phyloP scores from a whole-genome alignment of 2,329 filamentous ascomycete genomes.

The Cladobotryum mycophilum region DNA sequence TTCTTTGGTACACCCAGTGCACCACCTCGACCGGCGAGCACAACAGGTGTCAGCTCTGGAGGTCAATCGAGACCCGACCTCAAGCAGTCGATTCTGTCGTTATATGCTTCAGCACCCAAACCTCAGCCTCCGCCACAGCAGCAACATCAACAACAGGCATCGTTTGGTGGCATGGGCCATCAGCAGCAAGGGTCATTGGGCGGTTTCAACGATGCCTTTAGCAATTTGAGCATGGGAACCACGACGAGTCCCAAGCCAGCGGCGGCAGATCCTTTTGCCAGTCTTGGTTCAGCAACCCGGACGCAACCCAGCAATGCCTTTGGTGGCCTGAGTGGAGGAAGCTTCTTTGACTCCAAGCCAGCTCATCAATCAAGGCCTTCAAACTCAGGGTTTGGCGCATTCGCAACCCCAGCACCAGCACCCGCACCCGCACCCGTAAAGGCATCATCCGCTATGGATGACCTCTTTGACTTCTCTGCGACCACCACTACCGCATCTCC shows the following conservation, averaged over 20 bases:
- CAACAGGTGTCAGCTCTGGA: conserved; percentile 56
- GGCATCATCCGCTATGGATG: conserved; percentile 57
- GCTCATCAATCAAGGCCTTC: conserved; percentile 49
- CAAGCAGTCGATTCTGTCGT: conserved; percentile 93
- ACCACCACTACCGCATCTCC: conserved; percentile 41
- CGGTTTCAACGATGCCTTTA: conserved; percentile 71
- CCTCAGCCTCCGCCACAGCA: conserved; percentile 54
- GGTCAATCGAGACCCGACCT: conserved; percentile 80
- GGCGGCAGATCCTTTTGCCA: conserved; percentile 53
- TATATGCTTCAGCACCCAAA: conserved; percentile 81
- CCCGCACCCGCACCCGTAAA: conserved; percentile 30
- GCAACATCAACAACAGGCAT: conserved; percentile 45
- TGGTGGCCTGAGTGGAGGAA: conserved; percentile 59
- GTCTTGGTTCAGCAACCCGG: conserved; percentile 36
- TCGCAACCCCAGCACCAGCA: conserved; percentile 41
- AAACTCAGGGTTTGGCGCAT: conserved; percentile 57
- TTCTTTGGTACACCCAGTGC: conserved; percentile 74
- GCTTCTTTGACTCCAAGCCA: conserved; percentile 77
- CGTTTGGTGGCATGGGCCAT: conserved; percentile 60
- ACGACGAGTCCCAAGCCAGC: conserved; percentile 37
- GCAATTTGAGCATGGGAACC: conserved; percentile 39
- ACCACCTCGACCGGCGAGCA: conserved; percentile 77
- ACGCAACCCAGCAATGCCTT: conserved; percentile 37
- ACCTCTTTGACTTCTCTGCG: conserved; percentile 73
- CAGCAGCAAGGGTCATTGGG: conserved; percentile 46